Conservation (phyloP, 768 basidiomycete genomes). For the Dendrothele bispora region DNA sequence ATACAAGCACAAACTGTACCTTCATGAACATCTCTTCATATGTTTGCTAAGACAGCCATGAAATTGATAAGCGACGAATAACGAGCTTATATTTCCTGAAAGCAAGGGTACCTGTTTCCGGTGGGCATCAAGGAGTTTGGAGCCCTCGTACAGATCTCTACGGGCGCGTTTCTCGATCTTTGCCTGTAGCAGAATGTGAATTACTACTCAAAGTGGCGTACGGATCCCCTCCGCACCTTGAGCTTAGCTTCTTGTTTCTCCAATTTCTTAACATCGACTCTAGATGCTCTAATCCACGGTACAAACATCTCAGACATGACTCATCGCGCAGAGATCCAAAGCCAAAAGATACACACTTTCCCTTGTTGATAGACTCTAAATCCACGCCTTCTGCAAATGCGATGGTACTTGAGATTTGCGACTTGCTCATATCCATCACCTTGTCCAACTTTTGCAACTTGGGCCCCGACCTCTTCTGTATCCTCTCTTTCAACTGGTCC, state of each 20-base stretch:
- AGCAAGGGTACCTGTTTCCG: conserved; percentile 70
- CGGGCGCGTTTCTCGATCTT: conserved; percentile 97
- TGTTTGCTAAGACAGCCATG: conserved; percentile 65
- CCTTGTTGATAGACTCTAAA: conserved; percentile 90
- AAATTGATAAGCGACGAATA: conserved; percentile 5
- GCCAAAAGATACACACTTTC: conserved; percentile 60
- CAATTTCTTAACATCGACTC: conserved; percentile 92
- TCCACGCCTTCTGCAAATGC: conserved; percentile 83
- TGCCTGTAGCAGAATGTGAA: conserved; percentile 46
- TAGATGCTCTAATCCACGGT: conserved; percentile 61
- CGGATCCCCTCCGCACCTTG: conserved; percentile 45
- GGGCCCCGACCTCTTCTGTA: conserved; percentile 59
- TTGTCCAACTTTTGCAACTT: conserved; percentile 78
- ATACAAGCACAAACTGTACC: too few relatives aligned
- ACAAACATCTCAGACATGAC: conserved; percentile 16
- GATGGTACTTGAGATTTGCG: conserved; percentile 77
- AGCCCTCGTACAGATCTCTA: conserved; percentile 92
- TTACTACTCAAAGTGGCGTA: conserved; percentile 1
- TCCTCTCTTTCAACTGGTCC: conserved; percentile 59
- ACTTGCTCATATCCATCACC: conserved; percentile 86
- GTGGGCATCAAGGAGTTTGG: conserved; percentile 90
- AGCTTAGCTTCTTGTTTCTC: conserved; percentile 98
- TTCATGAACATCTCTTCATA: conserved; percentile 99
- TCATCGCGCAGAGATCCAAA: conserved; percentile 5
- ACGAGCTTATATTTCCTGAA: not conserved